These are phyloP conservation scores for Penicillium freii DNA, from an alignment of 2,329 filamentous ascomycete species.

Conservation along the genomic window DNA sequence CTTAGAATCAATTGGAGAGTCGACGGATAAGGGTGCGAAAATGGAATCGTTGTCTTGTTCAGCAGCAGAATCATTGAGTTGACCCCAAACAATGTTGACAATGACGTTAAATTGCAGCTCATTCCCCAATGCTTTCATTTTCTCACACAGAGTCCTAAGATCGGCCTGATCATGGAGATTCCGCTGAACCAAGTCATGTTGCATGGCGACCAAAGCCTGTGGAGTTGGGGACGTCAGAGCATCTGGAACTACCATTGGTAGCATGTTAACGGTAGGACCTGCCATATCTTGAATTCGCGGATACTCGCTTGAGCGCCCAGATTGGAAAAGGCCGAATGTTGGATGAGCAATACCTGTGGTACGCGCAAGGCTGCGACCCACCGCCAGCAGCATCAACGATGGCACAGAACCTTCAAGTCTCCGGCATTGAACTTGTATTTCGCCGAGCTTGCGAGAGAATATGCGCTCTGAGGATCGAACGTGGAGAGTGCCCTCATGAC, in stretches of 20 bases:
- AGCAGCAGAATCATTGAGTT: not conserved
- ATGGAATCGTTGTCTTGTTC: not conserved
- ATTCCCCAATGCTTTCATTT: not conserved
- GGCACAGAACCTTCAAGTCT: not conserved
- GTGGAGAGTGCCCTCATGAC: not conserved
- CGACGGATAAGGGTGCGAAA: not conserved
- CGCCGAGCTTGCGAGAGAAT: not conserved
- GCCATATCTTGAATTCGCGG: not conserved
- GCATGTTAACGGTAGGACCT: slow-evolving; percentile 2
- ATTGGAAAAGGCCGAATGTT: slow-evolving; percentile 5
- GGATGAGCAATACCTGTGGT: not conserved
- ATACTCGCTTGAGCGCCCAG: slow-evolving; percentile 5
- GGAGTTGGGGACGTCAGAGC: not conserved
- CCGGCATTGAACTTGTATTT: not conserved
- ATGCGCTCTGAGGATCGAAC: not conserved
- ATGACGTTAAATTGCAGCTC: slow-evolving; percentile 1
- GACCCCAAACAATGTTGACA: slow-evolving; percentile 6
- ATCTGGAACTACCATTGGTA: not conserved
- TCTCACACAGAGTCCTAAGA: not conserved
- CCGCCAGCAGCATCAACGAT: not conserved
- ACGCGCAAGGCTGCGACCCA: not conserved
- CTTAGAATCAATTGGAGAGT: not conserved
- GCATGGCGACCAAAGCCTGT: not conserved
- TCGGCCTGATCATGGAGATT: not conserved
- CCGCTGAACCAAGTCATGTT: not conserved